Conservation (phyloP, 768 basidiomycete genomes). For the Tulasnella sp. region DNA sequence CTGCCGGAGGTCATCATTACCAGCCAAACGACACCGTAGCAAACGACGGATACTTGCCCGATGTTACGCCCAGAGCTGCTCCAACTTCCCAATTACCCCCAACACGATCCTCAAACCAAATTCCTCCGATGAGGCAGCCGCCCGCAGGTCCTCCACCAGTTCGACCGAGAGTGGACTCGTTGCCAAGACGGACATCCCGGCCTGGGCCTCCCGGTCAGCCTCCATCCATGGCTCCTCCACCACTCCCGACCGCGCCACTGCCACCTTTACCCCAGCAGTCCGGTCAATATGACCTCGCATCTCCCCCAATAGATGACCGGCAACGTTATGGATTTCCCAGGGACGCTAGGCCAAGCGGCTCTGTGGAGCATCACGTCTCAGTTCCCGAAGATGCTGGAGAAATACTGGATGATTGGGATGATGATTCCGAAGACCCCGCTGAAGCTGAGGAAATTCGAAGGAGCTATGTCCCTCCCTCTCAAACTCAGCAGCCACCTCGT, state of each 20-base stretch:
- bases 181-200: constrained; percentile 27
- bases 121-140: constrained; percentile 33
- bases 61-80: constrained; percentile 17
- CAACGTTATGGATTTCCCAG: constrained; percentile 12
- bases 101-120: background rate
- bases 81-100: constrained; percentile 8
- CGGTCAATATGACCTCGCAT: constrained; percentile 8
- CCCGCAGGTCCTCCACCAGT: constrained; percentile 31
- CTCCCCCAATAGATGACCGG: constrained; percentile 6
- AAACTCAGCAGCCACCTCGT: constrained; percentile 3
- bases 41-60: constrained; percentile 3
- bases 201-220: constrained; percentile 26
- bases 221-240: constrained; percentile 17
- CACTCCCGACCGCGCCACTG: constrained; percentile 2
- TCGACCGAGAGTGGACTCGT: constrained; percentile 28
- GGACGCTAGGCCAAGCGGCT: background rate
- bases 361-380: background rate
- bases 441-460: constrained; percentile 31
- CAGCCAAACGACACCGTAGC: background rate
- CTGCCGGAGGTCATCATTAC: background rate
- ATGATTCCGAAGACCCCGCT: constrained; percentile 7
- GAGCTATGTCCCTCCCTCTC: background rate
- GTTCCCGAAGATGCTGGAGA: background rate
- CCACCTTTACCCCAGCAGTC: background rate
- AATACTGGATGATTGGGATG: constrained; percentile 32